Evolutionary conservation across 306 rosid genomes (phyloP).

Genomic region (Sechiopsis laciniata): DNA sequence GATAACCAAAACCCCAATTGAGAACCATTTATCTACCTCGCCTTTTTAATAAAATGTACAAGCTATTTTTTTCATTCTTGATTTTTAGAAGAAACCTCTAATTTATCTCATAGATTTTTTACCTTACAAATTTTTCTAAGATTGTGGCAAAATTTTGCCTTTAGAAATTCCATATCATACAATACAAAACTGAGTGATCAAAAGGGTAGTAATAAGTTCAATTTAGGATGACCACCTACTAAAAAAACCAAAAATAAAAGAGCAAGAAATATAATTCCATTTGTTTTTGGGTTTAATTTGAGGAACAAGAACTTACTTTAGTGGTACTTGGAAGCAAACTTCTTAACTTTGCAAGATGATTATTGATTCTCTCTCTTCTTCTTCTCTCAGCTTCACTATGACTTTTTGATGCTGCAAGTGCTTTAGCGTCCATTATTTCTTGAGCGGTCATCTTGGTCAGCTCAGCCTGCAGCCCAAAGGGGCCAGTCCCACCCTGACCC

Average conservation of each 20-base stretch:
- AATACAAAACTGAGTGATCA: not conserved
- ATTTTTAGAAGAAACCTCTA: too few relatives aligned
- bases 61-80: too few relatives aligned
- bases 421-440: constrained; percentile 91
- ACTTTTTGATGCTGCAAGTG: constrained; percentile 84
- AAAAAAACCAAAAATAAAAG: not conserved
- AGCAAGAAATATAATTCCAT: not conserved
- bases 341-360: constrained; percentile 81
- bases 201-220: too few relatives aligned
- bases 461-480: constrained; percentile 78
- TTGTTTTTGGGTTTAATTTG: not conserved
- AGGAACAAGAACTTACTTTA: constrained; percentile 50
- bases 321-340: constrained; percentile 85
- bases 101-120: not conserved
- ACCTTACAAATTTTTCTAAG: not conserved
- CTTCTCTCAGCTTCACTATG: constrained; percentile 92
- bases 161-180: not conserved
- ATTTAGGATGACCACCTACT: too few relatives aligned
- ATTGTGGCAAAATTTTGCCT: not conserved
- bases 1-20: not conserved
- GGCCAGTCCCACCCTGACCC: constrained; percentile 52
- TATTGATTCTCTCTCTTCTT: constrained; percentile 90
- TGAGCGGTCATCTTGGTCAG: constrained; percentile 75
- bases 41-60: too few relatives aligned
- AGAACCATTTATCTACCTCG: too few relatives aligned